Conservation (phyloP, 73 alveolate species). For the Stentor roeselii region DNA sequence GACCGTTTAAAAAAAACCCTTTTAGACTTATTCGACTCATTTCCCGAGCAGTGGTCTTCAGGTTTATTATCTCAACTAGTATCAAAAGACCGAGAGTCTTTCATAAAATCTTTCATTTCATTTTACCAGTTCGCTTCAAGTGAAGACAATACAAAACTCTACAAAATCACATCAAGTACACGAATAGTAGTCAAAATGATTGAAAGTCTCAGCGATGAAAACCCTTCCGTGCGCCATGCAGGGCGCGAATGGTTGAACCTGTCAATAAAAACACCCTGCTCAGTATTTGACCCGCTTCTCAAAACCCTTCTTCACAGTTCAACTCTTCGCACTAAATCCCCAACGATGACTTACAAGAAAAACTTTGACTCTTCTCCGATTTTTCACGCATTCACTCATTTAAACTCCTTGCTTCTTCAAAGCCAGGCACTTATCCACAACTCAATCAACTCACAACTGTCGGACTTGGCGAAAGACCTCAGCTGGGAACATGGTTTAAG, state of each 20-base stretch:
- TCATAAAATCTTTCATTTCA: background rate
- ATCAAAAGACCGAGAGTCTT: background rate
- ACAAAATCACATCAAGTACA: background rate
- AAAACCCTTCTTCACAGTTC: background rate
- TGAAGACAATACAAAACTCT: too few relatives aligned
- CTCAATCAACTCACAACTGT: too few relatives aligned
- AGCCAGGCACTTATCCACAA: background rate
- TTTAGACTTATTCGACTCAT: background rate
- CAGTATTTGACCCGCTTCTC: background rate
- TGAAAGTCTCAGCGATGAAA: background rate
- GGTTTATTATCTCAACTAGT: background rate
- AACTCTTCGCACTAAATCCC: background rate
- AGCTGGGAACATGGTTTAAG: background rate
- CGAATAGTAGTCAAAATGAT: background rate
- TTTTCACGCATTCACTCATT: background rate
- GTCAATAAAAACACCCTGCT: background rate
- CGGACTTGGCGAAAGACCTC: background rate
- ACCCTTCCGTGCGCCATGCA: constrained; percentile 3
- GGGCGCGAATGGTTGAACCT: background rate
- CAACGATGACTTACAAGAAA: background rate
- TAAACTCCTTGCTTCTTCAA: background rate
- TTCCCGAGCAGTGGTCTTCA: background rate
- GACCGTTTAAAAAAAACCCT: background rate
- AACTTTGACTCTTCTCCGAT: background rate
- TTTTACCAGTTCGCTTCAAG: background rate